Base-by-base conservation (phyloP, 495 filamentous ascomycete genomes). In the Delitschia confertaspora region DNA sequence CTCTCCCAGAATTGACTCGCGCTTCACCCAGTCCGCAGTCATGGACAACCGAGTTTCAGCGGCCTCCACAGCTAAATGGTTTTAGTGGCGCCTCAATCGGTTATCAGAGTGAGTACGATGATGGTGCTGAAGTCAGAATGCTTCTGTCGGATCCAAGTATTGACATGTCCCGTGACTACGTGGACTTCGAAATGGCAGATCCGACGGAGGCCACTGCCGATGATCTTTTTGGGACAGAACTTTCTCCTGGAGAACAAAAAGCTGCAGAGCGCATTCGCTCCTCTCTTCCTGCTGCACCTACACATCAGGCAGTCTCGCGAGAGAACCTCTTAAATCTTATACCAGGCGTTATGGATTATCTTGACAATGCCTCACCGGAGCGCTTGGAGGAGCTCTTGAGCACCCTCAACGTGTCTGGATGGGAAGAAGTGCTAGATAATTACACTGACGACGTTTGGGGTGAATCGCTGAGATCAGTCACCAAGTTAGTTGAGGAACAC, bases 361-460 rank as follows among this genome's bases (percentile, higher is more conserved):
- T 23, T 5, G 23, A n/a, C 7, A 21, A 9, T 26, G 17, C 45
- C 4, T 10, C 18, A 33, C 26, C n/a, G 7, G 25, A 27, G 24
- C 42, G 17, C 7, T 46, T 6, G 25, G n/a, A n/a, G n/a, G n/a
- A n/a, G n/a, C n/a, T n/a, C n/a, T n/a, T n/a, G n/a, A n/a, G n/a
- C n/a, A n/a, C n/a, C n/a, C n/a, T n/a, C n/a, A n/a, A n/a, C n/a
- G 6, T 46, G 6, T 42, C 45, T n/a, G 45, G 44, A 18, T 49
- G 45, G 45, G 29, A 43, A n/a, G 38, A 26, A 19, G 45, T 49
- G 3, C 21, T 49, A 18, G 34, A 34, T 18, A 19, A 20, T 4
- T 49, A 49, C 22, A 49, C 45, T 6, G 45, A 49, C 27, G 45
- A 49, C 17, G 45, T 49, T 11, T 49, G 45, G 45, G 45, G 45